A percentile compares a stretch with the other conserved stretches of the same genome.
Conservation (phyloP, 2,329 filamentous ascomycete genomes). For the Botrytis elliptica region DNA sequence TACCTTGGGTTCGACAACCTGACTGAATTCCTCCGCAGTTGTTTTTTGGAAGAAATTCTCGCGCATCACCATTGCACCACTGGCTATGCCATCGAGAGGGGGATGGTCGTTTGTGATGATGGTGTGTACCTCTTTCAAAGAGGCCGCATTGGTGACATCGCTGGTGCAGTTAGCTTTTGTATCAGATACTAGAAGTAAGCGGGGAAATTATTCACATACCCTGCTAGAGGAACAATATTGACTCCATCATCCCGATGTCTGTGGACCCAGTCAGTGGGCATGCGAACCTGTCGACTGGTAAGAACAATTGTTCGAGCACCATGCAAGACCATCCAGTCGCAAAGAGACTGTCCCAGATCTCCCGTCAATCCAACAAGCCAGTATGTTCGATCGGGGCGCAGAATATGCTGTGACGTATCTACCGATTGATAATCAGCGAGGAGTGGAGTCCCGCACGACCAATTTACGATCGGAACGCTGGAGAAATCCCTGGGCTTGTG, state of each 20-base stretch:
- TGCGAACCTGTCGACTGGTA: constrained; percentile 30
- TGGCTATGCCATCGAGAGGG: background rate
- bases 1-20: constrained; percentile 40
- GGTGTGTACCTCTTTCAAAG: background rate
- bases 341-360: constrained; percentile 41
- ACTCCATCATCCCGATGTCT: background rate
- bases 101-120: background rate
- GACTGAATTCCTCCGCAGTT: background rate
- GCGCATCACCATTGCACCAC: background rate
- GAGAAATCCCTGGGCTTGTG: background rate
- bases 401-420: background rate
- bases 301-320: constrained; percentile 40
- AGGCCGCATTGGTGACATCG: background rate
- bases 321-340: constrained; percentile 43
- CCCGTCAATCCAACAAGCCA: constrained; percentile 36
- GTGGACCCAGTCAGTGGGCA: background rate
- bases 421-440: background rate
- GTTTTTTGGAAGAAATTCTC: background rate
- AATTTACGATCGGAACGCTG: background rate
- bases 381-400: constrained; percentile 34
- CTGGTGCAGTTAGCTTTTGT: background rate
- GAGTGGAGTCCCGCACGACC: background rate
- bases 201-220: background rate
- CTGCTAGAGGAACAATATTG: background rate
- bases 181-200: background rate